phyloP scores from a whole-genome alignment of 768 basidiomycete species.

The Pleurotus pulmonarius region DNA sequence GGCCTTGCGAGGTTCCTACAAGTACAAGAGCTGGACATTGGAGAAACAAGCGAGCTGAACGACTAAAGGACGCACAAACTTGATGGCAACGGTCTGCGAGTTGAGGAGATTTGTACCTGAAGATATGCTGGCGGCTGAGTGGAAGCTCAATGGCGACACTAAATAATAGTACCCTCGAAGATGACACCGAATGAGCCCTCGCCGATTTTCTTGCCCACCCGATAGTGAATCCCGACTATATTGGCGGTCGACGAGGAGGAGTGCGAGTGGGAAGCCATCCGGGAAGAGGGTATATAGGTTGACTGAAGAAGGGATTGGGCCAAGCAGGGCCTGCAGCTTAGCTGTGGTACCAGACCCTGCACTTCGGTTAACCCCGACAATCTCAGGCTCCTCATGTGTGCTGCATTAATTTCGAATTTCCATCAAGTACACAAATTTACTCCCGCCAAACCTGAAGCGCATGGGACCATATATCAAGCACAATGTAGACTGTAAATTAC shows the following conservation, averaged over 20 bases:
- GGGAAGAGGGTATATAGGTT: constrained; percentile 20
- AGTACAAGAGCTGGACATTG: constrained; percentile 9
- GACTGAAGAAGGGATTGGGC: constrained; percentile 24
- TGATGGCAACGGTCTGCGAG: constrained; percentile 98
- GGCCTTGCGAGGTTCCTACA: constrained; percentile 86
- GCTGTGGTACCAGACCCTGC: constrained; percentile 11
- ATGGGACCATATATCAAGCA: neutral
- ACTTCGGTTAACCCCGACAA: constrained; percentile 4
- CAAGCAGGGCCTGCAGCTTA: constrained; percentile 25
- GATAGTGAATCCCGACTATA: constrained; percentile 94
- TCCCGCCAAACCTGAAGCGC: no score
- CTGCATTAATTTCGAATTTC: no score
- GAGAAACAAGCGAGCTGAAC: constrained; percentile 11
- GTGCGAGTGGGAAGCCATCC: constrained; percentile 59
- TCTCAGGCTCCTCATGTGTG: neutral
- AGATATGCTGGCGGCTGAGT: constrained; percentile 8
- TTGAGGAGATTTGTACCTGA: constrained; percentile 96
- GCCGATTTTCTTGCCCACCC: constrained; percentile 98
- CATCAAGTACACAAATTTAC: no score
- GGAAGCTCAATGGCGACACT: constrained; percentile 1
- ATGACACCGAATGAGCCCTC: constrained; percentile 98
- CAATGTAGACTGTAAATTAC: neutral
- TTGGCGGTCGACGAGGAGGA: constrained; percentile 62
- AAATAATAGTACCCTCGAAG: constrained; percentile 62
- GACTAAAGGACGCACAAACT: constrained; percentile 75